Conservation (phyloP, 148 eudicot species). For the Arctostaphylos glauca region DNA sequence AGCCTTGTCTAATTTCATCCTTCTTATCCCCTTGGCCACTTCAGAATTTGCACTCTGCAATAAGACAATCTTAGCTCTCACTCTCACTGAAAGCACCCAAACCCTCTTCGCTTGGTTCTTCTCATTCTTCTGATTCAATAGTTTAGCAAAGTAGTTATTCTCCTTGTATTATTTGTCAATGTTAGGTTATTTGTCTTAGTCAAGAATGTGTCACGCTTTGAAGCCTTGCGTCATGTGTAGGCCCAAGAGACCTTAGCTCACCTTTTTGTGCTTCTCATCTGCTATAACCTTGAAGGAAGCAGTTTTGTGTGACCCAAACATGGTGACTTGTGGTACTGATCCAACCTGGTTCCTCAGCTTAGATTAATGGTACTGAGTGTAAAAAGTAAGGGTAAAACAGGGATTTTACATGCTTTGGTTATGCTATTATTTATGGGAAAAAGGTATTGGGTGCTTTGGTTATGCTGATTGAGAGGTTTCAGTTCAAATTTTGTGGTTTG, state of each 20-base stretch:
- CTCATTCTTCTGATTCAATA: no score
- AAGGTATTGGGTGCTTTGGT: conserved; percentile 5
- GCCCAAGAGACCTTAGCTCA: no score
- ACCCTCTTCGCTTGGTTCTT: not conserved
- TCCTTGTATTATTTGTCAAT: no score
- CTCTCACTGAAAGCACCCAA: not conserved
- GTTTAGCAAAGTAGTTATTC: not conserved
- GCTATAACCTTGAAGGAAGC: not conserved
- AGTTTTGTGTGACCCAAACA: not conserved
- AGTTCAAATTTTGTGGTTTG: conserved; percentile 15
- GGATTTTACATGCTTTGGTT: not conserved
- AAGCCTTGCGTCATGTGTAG: no score
- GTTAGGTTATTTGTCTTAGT: no score
- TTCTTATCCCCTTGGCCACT: not conserved
- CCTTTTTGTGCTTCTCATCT: no score
- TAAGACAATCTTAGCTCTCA: not conserved
- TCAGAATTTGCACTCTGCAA: not conserved
- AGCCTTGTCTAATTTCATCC: not conserved
- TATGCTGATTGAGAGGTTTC: conserved; percentile 9
- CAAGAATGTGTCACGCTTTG: no score
- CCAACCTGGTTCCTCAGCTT: not conserved
- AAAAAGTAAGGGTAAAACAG: not conserved
- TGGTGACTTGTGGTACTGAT: not conserved
- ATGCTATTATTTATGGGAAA: not conserved
- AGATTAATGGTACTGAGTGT: not conserved